Base-by-base conservation (phyloP, 331 rosid species). In the Telfairia occidentalis region DNA sequence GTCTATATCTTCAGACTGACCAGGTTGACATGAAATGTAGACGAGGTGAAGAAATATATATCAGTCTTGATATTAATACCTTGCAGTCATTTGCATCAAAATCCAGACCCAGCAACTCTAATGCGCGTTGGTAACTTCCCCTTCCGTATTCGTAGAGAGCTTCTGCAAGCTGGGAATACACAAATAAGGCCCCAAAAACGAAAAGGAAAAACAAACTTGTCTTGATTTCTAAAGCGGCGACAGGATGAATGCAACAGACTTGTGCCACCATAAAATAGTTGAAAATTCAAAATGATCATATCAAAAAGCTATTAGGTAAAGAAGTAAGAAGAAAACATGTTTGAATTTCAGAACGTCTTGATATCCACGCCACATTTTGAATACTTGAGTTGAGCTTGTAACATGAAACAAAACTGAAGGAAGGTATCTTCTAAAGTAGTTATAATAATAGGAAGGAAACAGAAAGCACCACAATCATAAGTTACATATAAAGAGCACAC, bases 111-210 rank as follows among this genome's bases (percentile, higher is more conserved):
- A 94, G 88, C 74, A 91, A 76, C 50, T 89, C 88, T 73, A 89
- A 12, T 70, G 96, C 92, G 2, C 71, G 83, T 76, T 53, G 64
- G 58, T 87, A 78, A 21, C 86, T 71, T 23, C 96, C 96, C 57
- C 43, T 87, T 46, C 97, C 98, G 19, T 88, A 94, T 6, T 88
- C 91, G 53, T 79, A 87, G 45, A 85, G 69, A 72, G 97, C 92
- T 89, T 94, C 97, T 69, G 97, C 96, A 82, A 94, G 95, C 98
- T 94, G 84, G 55, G 70, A 49, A 60, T 8, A 71, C 53, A 81
- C 58, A 15, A 15, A 50, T 77, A 66, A 67, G 49, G 69, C 55
- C 49, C 3, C 46, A 0, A 45, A 34, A 37, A 45, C 69, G 2
- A 60, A 73, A 49, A 76, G 0, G 55, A 40, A 38, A 4, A 19